Base-by-base conservation (phyloP, 1,284 basidiomycete genomes). In the Cryptococcus maquisensis region DNA sequence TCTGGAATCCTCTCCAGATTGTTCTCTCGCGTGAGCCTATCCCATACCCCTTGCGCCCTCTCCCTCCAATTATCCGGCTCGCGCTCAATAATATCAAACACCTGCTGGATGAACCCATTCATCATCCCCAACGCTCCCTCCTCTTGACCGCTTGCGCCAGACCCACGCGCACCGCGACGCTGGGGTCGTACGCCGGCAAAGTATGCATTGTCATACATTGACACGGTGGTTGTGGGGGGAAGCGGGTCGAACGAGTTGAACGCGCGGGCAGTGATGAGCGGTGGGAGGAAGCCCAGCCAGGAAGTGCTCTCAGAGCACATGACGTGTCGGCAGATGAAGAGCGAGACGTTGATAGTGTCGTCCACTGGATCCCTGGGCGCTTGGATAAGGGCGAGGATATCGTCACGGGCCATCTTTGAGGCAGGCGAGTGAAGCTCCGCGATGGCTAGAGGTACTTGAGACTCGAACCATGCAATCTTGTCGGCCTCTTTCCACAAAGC, bases 241-340 rank as follows among this genome's bases (percentile, higher is more conserved):
- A 93, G 76, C 0, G 90, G 90, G 67, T 94, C 90, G 61, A 86
- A 93, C 3, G 86, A 83, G 49, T 90, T 77, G 16, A 82, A 72
- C 32, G 69, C 62, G n/a, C 57, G 57, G 9, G 62, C 61, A 28
- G 57, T 78, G 58, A 83, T 81, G 13, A 74, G 61, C 2, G 80
- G 77, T 0, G 88, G 88, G 53, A 91, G 79, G 77, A 90, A 93
- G 1, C 83, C 79, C 51, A 86, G 82, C 82, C 83, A 71, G 32
- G 81, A 79, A 10, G 83, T 79, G 60, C 87, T 85, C 52, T 78
- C 74, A 28, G 77, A 82, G 18, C 89, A 85, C 47, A 86, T 77
- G 18, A 89, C 76, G 68, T 93, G 90, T 10, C 90, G 82, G 65
- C 85, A 89, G 41, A 86, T 77, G 13, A 79, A 72, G 43, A 74